Percentiles rank a stretch among this genome's conserved stretches.
These are phyloP conservation scores for Xylariaceae sp. DNA, from an alignment of 2,329 filamentous ascomycete genomes.

Conservation along the genomic window DNA sequence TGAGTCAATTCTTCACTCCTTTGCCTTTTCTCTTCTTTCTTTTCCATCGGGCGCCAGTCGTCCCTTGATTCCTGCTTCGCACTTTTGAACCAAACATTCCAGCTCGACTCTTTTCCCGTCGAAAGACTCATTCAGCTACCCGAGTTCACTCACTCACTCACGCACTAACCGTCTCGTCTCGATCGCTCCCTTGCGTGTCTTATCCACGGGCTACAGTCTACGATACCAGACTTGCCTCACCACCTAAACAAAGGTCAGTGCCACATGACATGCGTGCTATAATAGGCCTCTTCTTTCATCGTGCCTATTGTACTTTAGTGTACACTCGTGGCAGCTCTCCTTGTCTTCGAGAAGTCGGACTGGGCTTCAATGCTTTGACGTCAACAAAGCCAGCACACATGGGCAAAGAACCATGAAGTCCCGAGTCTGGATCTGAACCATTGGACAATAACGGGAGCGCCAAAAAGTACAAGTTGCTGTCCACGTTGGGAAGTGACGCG, in stretches of 20 bases:
- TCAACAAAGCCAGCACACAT: background rate
- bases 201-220: background rate
- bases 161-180: slow-evolving; percentile 7
- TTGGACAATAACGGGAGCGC: slow-evolving; percentile 2
- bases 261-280: background rate
- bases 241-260: slow-evolving; percentile 15
- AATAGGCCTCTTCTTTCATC: background rate
- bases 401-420: slow-evolving; percentile 6
- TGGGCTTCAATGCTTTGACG: background rate
- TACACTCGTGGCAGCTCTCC: background rate
- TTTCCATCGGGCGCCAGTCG: slow-evolving; percentile 30
- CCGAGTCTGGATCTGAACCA: background rate
- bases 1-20: slow-evolving; percentile 26
- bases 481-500: background rate
- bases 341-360: background rate
- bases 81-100: background rate
- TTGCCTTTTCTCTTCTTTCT: slow-evolving; percentile 22
- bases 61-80: slow-evolving; percentile 16
- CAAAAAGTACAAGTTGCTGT: slow-evolving; percentile 6
- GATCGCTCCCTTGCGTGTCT: slow-evolving; percentile 7
- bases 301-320: background rate
- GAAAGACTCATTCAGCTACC: slow-evolving; percentile 6
- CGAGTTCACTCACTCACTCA: background rate
- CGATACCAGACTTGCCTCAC: background rate
- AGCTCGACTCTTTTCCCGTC: background rate